Percentiles rank a stretch among this genome's conserved stretches.
phyloP scores from a whole-genome alignment of 2,329 filamentous ascomycete genomes.

The Aspergillus persii region DNA sequence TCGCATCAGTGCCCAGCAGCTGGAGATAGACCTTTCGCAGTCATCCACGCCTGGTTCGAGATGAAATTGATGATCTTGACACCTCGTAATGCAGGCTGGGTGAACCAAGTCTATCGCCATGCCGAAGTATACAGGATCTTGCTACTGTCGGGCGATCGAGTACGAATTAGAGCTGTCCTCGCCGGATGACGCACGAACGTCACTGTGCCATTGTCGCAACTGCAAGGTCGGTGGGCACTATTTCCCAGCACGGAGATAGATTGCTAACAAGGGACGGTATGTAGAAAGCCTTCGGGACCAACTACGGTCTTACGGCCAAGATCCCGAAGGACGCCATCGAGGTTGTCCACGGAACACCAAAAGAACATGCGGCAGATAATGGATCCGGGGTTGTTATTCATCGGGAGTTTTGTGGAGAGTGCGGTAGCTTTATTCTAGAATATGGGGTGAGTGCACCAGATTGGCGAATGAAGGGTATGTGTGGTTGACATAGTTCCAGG shows the following conservation, averaged over 20 bases:
- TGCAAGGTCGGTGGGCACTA: conserved; percentile 43
- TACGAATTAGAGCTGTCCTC: conserved; percentile 48
- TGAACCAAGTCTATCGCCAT: conserved; percentile 14
- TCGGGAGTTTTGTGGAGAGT: conserved; percentile 54
- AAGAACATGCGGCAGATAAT: conserved; percentile 51
- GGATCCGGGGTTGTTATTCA: conserved; percentile 48
- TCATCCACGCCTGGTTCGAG: neutral
- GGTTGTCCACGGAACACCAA: conserved; percentile 40
- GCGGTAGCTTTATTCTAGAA: conserved; percentile 53
- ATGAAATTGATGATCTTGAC: neutral
- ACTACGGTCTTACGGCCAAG: conserved; percentile 54
- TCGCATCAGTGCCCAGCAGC: neutral
- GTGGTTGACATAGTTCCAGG: conserved; percentile 13
- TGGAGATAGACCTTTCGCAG: neutral
- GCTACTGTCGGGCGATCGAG: conserved; percentile 49
- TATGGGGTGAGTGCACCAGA: conserved; percentile 44
- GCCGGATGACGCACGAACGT: conserved; percentile 50
- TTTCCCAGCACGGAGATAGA: neutral
- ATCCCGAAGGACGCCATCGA: conserved; percentile 46
- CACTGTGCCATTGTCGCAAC: conserved; percentile 53
- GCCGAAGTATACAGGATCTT: conserved; percentile 40
- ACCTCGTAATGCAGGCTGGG: neutral
- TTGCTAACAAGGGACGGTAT: neutral
- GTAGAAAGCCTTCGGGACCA: conserved; percentile 52
- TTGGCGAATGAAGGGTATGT: neutral